Conservation (phyloP, 768 basidiomycete species). For the Pleurotus djamor region DNA sequence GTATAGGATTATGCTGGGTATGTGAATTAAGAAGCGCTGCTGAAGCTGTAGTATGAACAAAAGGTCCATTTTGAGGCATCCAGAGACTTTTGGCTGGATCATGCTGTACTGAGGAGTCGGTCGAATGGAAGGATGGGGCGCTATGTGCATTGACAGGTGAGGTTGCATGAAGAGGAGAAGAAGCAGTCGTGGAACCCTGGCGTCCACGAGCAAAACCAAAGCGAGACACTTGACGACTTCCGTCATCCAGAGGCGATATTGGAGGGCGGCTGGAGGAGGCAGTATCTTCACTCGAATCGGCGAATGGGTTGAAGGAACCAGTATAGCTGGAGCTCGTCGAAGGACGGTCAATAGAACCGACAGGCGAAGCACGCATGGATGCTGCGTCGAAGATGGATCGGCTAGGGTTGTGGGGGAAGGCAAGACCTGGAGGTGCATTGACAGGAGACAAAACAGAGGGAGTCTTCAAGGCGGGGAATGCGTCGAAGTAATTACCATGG, state of each 20-base stretch:
- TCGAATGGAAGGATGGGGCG: conserved; percentile 39
- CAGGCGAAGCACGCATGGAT: conserved; percentile 31
- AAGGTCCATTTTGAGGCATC: conserved; percentile 12
- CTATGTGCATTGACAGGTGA: conserved; percentile 50
- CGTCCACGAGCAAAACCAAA: conserved; percentile 81
- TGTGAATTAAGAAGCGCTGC: conserved; percentile 49
- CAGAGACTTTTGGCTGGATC: conserved; percentile 21
- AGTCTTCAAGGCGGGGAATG: conserved; percentile 62
- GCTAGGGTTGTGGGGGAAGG: conserved; percentile 43
- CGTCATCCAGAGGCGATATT: conserved; percentile 51
- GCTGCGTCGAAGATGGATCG: conserved; percentile 59
- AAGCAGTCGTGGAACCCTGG: conserved; percentile 53
- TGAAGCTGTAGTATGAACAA: conserved; percentile 19
- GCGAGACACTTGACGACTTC: conserved; percentile 69
- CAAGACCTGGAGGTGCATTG: conserved; percentile 51
- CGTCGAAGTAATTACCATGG: conserved; percentile 62
- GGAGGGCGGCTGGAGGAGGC: conserved; percentile 26
- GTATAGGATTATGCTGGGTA: conserved; percentile 31
- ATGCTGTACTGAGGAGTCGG: conserved; percentile 17
- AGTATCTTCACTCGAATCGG: conserved; percentile 54
- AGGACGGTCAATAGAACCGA: conserved; percentile 39
- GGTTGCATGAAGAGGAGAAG: conserved; percentile 56
- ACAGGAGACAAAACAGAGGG: conserved; percentile 26
- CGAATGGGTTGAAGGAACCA: conserved; percentile 83
- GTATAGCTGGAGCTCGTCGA: conserved; percentile 53